These are phyloP conservation scores for Penstemon davidsonii DNA, from an alignment of 257 asterid genomes.

Conservation along the genomic window DNA sequence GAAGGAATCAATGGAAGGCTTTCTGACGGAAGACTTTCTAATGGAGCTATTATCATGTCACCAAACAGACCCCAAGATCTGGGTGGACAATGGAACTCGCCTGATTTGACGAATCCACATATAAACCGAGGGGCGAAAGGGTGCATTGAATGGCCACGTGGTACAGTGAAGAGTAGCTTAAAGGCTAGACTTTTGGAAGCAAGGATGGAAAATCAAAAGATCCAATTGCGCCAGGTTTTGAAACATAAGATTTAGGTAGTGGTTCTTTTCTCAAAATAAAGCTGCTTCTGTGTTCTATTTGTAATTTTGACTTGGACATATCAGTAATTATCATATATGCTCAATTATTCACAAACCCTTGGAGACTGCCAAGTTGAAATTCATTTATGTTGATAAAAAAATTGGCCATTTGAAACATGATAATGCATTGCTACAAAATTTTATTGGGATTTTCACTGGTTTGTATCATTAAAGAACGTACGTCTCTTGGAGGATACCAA, in stretches of 20 bases:
- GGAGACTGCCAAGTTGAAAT: no score
- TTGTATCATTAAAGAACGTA: no score
- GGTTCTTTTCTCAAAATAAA: no score
- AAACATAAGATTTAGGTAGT: slow-evolving; percentile 66
- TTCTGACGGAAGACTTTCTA: slow-evolving; percentile 53
- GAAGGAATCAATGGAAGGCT: slow-evolving; percentile 49
- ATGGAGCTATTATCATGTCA: slow-evolving; percentile 41
- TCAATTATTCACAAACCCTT: no score
- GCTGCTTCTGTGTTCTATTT: no score
- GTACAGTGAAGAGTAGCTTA: slow-evolving; percentile 64
- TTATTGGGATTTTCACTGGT: no score
- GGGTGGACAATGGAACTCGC: slow-evolving; percentile 68
- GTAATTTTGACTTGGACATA: no score
- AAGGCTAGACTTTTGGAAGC: slow-evolving; percentile 81
- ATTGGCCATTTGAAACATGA: no score
- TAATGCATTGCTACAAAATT: no score
- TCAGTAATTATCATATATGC: no score
- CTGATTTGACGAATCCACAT: slow-evolving; percentile 61
- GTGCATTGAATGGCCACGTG: slow-evolving; percentile 83
- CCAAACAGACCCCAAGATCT: slow-evolving; percentile 60
- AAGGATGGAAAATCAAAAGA: slow-evolving; percentile 76
- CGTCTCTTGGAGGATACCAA: no score
- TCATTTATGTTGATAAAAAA: no score
- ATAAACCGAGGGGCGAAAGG: slow-evolving; percentile 75
- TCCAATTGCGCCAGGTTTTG: slow-evolving; percentile 89